Conservation (phyloP, 306 rosid species). For the Cyamopsis tetragonoloba region DNA sequence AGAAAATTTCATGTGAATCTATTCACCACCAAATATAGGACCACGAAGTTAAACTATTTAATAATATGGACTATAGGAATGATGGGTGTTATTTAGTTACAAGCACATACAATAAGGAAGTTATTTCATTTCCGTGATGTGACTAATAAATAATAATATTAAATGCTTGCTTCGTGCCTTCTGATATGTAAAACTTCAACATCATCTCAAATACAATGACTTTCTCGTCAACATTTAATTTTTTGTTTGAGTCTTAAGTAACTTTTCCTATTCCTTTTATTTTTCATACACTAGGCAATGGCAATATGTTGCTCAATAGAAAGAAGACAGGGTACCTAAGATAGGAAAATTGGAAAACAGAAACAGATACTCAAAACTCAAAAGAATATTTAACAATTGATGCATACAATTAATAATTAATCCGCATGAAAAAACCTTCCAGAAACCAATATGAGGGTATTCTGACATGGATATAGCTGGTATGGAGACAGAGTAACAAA, state of each 20-base stretch:
- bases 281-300: neutral
- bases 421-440: neutral
- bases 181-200: neutral
- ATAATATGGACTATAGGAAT: conserved; percentile 7
- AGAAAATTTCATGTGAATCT: neutral
- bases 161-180: neutral
- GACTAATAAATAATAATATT: neutral
- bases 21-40: neutral
- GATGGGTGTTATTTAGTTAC: neutral
- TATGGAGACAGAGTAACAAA: neutral
- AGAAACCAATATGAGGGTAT: neutral
- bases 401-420: conserved; percentile 16
- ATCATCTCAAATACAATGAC: neutral
- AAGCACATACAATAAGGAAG: too few species aligned
- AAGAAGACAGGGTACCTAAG: neutral
- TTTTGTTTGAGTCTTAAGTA: neutral
- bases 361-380: neutral
- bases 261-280: neutral
- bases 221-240: neutral
- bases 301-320: neutral
- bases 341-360: neutral
- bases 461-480: neutral
- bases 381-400: neutral
- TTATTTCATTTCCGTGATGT: neutral
- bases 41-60: neutral